phyloP scores from a whole-genome alignment of 306 rosid genomes.

The Benincasa hispida region DNA sequence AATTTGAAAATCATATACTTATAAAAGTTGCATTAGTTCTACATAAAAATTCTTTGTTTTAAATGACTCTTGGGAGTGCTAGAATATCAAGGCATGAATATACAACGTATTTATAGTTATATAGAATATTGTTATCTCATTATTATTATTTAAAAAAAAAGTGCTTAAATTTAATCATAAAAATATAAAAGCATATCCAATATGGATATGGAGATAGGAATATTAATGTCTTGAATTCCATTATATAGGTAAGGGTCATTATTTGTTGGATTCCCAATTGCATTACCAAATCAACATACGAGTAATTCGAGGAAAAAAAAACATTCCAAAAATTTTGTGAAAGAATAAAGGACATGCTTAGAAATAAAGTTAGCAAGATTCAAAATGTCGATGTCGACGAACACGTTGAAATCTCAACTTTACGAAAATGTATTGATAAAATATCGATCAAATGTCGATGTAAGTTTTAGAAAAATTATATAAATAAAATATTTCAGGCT shows the following conservation, averaged over 20 bases:
- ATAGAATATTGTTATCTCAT: background rate
- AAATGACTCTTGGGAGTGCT: background rate
- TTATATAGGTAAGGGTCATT: background rate
- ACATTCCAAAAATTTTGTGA: background rate
- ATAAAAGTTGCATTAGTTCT: background rate
- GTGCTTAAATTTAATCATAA: background rate
- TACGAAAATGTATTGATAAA: too few relatives aligned
- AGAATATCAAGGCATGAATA: background rate
- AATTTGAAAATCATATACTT: accelerated
- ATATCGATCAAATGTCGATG: too few relatives aligned
- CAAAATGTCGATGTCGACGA: too few relatives aligned
- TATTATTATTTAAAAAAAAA: background rate
- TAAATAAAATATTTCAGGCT: too few relatives aligned
- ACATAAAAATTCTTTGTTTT: too few relatives aligned
- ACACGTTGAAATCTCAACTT: too few relatives aligned
- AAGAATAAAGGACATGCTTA: background rate
- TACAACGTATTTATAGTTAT: background rate
- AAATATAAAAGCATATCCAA: background rate
- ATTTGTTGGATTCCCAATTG: background rate
- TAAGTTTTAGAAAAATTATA: too few relatives aligned
- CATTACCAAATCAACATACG: background rate
- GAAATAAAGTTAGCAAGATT: too few relatives aligned
- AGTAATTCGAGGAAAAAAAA: background rate
- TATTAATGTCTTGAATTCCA: background rate
- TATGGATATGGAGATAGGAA: slow-evolving; percentile 1